These are phyloP conservation scores for Starmerella sp. DNA, from an alignment of 805 yeast genomes.

Conservation along the genomic window DNA sequence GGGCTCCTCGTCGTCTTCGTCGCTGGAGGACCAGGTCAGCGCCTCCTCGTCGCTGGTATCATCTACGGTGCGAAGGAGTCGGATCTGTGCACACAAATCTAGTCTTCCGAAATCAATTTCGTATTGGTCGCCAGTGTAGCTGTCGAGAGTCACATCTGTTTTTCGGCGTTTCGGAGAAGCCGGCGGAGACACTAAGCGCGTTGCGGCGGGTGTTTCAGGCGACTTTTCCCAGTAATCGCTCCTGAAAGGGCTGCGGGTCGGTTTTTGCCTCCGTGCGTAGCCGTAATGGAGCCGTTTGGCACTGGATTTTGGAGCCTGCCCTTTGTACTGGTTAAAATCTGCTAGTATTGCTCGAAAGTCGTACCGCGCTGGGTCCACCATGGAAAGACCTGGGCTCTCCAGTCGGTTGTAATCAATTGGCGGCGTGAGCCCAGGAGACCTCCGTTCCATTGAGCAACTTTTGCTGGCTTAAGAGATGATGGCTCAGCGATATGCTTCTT, in stretches of 20 bases:
- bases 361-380: not conserved
- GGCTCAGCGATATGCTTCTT: not conserved
- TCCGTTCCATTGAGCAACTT: not conserved
- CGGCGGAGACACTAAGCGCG: not conserved
- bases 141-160: not conserved
- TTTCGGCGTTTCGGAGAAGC: conserved; percentile 4
- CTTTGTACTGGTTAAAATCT: conserved; percentile 2
- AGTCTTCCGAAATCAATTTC: conserved; percentile 2
- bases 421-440: not conserved
- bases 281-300: not conserved
- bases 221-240: not conserved
- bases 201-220: not conserved
- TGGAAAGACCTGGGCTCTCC: not conserved
- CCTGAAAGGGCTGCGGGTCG: conserved; percentile 1
- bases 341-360: conserved; percentile 5
- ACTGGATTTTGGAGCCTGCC: not conserved
- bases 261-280: not conserved
- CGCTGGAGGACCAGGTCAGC: conserved; percentile 13
- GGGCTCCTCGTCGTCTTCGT: conserved; percentile 6
- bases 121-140: not conserved
- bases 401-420: not conserved
- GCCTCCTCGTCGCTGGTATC: conserved; percentile 11
- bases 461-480: not conserved
- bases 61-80: conserved; percentile 2
- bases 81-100: conserved; percentile 10